Percentiles rank a stretch among this genome's conserved stretches.
Conservation (phyloP, 257 asterid species). For the Nicotiana tabacum region DNA sequence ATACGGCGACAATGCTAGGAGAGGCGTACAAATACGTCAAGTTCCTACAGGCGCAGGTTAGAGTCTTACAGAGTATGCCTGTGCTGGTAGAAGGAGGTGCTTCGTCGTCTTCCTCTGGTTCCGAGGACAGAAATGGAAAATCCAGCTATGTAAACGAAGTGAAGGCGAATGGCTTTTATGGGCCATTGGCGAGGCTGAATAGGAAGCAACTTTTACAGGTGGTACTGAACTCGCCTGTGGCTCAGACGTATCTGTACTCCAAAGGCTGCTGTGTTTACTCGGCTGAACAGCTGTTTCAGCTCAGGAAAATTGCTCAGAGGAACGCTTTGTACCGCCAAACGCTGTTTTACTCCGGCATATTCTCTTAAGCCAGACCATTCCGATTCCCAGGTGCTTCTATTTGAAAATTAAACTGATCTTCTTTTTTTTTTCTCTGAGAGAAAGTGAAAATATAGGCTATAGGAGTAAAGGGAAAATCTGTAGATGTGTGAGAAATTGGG, state of each 20-base stretch:
- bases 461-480: neutral
- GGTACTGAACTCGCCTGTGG: constrained; percentile 56
- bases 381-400: neutral
- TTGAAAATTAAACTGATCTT: neutral
- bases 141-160: neutral
- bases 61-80: constrained; percentile 67
- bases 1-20: constrained; percentile 63
- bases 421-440: neutral
- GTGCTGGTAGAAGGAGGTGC: neutral
- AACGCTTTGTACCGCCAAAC: neutral
- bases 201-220: constrained; percentile 66
- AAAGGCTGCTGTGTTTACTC: constrained; percentile 62
- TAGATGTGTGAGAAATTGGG: neutral
- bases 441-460: neutral
- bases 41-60: constrained; percentile 70
- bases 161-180: neutral
- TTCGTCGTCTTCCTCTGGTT: neutral
- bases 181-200: constrained; percentile 38
- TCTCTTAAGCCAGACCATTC: neutral
- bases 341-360: neutral
- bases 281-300: constrained; percentile 42
- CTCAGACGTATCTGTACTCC: constrained; percentile 47
- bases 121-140: constrained; percentile 8
- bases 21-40: constrained; percentile 72
- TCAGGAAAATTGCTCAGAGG: constrained; percentile 30